Conservation (phyloP, 1,139 yeast species). For the Saccharomyces hybrid region DNA sequence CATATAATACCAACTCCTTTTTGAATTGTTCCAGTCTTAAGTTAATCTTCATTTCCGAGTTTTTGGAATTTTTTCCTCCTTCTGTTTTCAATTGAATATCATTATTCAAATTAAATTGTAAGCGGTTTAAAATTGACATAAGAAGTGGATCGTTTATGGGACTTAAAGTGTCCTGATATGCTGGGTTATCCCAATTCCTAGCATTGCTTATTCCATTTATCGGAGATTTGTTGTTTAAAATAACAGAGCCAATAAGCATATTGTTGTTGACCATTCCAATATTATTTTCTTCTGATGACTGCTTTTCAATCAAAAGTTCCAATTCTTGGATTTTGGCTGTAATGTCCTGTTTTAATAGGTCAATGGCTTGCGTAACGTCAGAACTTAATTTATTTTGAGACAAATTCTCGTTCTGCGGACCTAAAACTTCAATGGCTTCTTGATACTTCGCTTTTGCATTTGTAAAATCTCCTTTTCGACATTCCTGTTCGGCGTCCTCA, state of each 20-base stretch:
- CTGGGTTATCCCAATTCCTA: constrained; percentile 5
- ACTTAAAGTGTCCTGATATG: constrained; percentile 3
- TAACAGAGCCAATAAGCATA: constrained; percentile 4
- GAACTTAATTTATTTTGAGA: constrained; percentile 5
- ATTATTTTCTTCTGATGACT: constrained; percentile 6
- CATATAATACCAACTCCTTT: constrained; percentile 30
- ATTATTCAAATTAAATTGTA: background rate
- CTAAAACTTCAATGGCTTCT: constrained; percentile 11
- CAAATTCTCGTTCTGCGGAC: constrained; percentile 5
- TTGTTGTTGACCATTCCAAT: constrained; percentile 8
- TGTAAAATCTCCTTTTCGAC: constrained; percentile 14
- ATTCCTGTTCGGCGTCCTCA: constrained; percentile 22
- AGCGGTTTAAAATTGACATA: constrained; percentile 6
- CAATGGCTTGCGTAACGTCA: constrained; percentile 16
- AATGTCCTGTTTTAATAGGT: constrained; percentile 19
- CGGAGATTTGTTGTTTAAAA: constrained; percentile 11
- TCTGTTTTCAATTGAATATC: constrained; percentile 7
- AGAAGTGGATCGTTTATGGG: constrained; percentile 10
- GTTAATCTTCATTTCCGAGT: constrained; percentile 9
- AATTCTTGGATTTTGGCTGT: constrained; percentile 9
- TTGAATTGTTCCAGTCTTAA: constrained; percentile 25
- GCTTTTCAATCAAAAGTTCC: constrained; percentile 10
- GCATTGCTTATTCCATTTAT: constrained; percentile 6
- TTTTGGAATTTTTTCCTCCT: constrained; percentile 5
- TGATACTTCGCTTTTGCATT: constrained; percentile 16